phyloP scores from a whole-genome alignment of 352 stramenopile genomes.

The Halophytophthora polymorphica region DNA sequence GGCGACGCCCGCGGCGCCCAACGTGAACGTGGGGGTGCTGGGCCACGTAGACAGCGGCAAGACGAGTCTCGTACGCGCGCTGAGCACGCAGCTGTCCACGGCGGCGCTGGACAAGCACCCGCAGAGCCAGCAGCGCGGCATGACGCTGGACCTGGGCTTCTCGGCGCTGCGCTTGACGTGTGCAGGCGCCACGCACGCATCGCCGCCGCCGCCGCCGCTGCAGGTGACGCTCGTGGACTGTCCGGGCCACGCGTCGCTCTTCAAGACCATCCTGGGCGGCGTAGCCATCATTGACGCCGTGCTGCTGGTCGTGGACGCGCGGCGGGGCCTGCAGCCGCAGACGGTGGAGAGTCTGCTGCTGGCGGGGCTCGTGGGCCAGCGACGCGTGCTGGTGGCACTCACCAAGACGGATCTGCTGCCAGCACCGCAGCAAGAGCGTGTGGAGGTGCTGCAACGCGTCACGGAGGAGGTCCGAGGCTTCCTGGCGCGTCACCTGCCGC shows the following conservation, averaged over 20 bases:
- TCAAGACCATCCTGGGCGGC: conserved; percentile 98
- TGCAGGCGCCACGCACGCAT: conserved; percentile 18
- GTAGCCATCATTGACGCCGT: conserved; percentile 99
- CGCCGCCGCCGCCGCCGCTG: conserved; percentile 24
- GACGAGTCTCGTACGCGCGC: conserved; percentile 94
- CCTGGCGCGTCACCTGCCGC: conserved; percentile 20
- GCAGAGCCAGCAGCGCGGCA: conserved; percentile 94
- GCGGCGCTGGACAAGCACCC: conserved; percentile 98
- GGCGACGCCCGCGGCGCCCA: conserved; percentile 30
- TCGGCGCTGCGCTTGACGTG: conserved; percentile 89
- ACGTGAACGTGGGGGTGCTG: conserved; percentile 98
- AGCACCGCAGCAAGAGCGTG: conserved; percentile 43
- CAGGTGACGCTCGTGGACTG: conserved; percentile 96
- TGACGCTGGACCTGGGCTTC: conserved; percentile 99
- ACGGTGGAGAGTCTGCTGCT: conserved; percentile 98
- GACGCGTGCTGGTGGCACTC: conserved; percentile 91
- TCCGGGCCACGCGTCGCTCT: conserved; percentile 97
- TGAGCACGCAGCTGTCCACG: conserved; percentile 97
- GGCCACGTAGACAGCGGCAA: conserved; percentile 99
- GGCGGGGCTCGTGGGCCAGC: conserved; percentile 86
- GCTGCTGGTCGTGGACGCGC: conserved; percentile 95
- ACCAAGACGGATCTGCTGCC: conserved; percentile 98
- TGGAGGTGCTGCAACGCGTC: conserved; percentile 46
- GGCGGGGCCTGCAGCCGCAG: conserved; percentile 98
- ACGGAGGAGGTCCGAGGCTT: conserved; percentile 64